These are phyloP conservation scores for Fusarium brevicatenulatum DNA, from an alignment of 2,329 filamentous ascomycete species.

Conservation along the genomic window DNA sequence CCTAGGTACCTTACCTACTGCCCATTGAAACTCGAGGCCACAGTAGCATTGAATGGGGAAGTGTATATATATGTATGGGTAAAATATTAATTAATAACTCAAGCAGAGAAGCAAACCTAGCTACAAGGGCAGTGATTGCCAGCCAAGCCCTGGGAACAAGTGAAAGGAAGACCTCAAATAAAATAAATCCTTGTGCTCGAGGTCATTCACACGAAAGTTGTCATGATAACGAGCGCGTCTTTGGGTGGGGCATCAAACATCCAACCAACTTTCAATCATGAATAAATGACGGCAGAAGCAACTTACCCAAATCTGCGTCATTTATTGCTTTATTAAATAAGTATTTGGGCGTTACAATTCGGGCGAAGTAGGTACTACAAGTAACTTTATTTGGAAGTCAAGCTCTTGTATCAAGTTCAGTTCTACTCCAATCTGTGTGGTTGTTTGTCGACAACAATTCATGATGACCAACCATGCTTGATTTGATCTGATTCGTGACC, in stretches of 20 bases:
- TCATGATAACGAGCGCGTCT: conserved; percentile 26
- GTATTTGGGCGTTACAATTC: background rate
- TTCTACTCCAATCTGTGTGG: background rate
- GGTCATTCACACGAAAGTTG: conserved; percentile 2
- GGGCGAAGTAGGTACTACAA: background rate
- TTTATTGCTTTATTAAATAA: background rate
- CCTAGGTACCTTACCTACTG: background rate
- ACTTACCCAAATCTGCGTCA: background rate
- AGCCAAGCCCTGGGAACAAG: background rate
- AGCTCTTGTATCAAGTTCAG: background rate
- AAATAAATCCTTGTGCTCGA: background rate
- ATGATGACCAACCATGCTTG: conserved; percentile 12
- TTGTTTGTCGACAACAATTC: conserved; percentile 1
- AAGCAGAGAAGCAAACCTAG: background rate
- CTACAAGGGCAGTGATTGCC: background rate
- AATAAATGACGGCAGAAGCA: conserved; percentile 8
- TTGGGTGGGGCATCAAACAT: conserved; percentile 31
- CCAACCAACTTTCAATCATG: conserved; percentile 1
- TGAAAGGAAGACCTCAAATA: background rate
- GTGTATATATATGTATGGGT: background rate
- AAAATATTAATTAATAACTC: background rate
- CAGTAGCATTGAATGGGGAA: background rate
- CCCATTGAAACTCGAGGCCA: background rate
- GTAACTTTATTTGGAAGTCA: background rate
- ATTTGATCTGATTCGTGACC: conserved; percentile 1